Evolutionary conservation across 164 flowering plant genomes (phyloP).

Genomic region (Protea cynaroides): DNA sequence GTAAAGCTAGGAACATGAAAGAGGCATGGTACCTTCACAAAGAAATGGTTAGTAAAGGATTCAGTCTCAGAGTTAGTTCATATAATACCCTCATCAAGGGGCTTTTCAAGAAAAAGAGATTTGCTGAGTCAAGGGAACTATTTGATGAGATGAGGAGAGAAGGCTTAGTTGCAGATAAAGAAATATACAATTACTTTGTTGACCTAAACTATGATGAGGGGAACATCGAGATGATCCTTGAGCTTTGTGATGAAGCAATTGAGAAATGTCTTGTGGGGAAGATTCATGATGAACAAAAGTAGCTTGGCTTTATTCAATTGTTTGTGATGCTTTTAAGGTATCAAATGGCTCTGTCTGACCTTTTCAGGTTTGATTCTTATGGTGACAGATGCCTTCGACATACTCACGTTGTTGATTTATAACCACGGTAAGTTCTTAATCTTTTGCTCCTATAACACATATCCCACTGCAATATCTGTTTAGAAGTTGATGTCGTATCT

Average conservation of each 20-base stretch:
- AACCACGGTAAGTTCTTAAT: slow-evolving; percentile 2
- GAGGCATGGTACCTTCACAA: slow-evolving; percentile 26
- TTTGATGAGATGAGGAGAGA: slow-evolving; percentile 28
- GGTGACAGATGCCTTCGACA: neutral
- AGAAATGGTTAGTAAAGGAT: slow-evolving; percentile 26
- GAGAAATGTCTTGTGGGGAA: slow-evolving; percentile 22
- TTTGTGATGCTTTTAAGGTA: slow-evolving; percentile 4
- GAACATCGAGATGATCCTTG: slow-evolving; percentile 24
- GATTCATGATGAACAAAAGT: slow-evolving; percentile 7
- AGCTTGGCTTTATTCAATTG: neutral
- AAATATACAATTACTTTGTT: slow-evolving; percentile 21
- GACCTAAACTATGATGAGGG: slow-evolving; percentile 26
- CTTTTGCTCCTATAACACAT: neutral
- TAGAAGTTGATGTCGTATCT: neutral
- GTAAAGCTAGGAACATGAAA: slow-evolving; percentile 32
- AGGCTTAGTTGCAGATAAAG: slow-evolving; percentile 19
- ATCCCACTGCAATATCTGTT: neutral
- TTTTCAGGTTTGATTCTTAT: neutral
- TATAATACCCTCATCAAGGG: slow-evolving; percentile 34
- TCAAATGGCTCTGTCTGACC: neutral
- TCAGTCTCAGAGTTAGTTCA: slow-evolving; percentile 21
- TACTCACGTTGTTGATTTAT: neutral
- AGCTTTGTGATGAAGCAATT: slow-evolving; percentile 30
- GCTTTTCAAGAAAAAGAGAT: slow-evolving; percentile 22
- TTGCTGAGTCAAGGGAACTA: slow-evolving; percentile 22